Percentiles rank a stretch among this genome's conserved stretches.
These are phyloP conservation scores for Cutaneotrichosporon daszewskae DNA, from an alignment of 1,284 basidiomycete genomes.

Conservation along the genomic window DNA sequence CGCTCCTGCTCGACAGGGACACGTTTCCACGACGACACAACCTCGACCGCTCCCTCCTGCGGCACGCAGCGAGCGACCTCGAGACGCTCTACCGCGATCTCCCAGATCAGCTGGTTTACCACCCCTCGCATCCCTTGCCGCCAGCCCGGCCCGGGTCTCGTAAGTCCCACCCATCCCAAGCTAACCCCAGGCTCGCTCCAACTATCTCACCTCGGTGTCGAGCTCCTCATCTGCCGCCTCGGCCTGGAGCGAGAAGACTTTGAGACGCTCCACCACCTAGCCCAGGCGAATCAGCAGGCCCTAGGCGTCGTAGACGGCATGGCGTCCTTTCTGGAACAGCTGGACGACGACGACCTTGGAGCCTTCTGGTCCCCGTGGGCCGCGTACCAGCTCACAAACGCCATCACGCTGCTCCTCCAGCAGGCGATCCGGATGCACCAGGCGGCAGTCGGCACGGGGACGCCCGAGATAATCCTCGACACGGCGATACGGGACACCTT, in stretches of 20 bases:
- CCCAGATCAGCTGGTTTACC: conserved; percentile 10
- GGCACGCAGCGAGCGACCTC: conserved; percentile 12
- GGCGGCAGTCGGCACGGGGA: background rate
- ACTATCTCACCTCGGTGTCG: conserved; percentile 13
- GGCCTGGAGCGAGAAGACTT: conserved; percentile 18
- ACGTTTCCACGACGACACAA: background rate
- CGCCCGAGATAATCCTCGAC: conserved; percentile 1
- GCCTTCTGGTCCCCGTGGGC: conserved; percentile 14
- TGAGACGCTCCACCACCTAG: conserved; percentile 1
- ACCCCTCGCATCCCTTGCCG: background rate
- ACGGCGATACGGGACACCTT: conserved; percentile 4
- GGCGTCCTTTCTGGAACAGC: conserved; percentile 7
- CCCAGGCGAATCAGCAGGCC: conserved; percentile 3
- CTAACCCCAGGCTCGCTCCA: conserved; percentile 9
- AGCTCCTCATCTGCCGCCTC: conserved; percentile 14
- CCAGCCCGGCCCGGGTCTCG: background rate
- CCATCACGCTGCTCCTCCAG: conserved; percentile 12
- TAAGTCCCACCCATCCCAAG: background rate
- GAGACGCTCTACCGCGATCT: conserved; percentile 15
- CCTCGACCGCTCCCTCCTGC: conserved; percentile 8
- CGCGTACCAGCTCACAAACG: conserved; percentile 13
- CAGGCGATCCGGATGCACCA: conserved; percentile 14
- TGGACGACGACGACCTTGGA: conserved; percentile 6
- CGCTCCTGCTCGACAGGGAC: conserved; percentile 14
- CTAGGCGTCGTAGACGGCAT: conserved; percentile 8